A percentile compares a stretch with the other conserved stretches of the same genome.
phyloP scores from a whole-genome alignment of 768 basidiomycete species.

The Phylloporus arenicola region DNA sequence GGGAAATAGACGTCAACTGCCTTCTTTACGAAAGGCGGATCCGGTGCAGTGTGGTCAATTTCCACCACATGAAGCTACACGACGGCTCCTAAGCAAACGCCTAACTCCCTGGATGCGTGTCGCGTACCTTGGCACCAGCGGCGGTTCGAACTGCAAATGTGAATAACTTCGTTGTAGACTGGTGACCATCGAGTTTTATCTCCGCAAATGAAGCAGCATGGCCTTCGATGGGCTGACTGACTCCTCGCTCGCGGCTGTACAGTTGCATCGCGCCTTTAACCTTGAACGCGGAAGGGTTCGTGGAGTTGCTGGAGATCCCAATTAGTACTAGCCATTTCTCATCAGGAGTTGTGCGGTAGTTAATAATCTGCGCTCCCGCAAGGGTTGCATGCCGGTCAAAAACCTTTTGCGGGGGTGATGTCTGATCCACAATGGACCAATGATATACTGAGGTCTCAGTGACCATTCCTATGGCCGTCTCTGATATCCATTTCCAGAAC shows the following conservation, averaged over 20 bases:
- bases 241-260: slow-evolving; percentile 86
- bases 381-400: slow-evolving; percentile 97
- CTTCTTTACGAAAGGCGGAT: slow-evolving; percentile 93
- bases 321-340: slow-evolving; percentile 98
- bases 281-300: slow-evolving; percentile 95
- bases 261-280: slow-evolving; percentile 98
- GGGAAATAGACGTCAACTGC: slow-evolving; percentile 99
- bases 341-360: slow-evolving; percentile 88
- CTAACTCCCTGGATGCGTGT: not conserved
- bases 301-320: slow-evolving; percentile 88
- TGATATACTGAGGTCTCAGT: slow-evolving; percentile 92
- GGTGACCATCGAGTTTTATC: slow-evolving; percentile 84
- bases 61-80: slow-evolving; percentile 93
- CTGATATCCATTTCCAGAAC: slow-evolving; percentile 99
- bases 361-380: slow-evolving; percentile 94
- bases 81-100: slow-evolving; percentile 5
- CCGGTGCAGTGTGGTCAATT: slow-evolving; percentile 91
- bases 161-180: slow-evolving; percentile 84
- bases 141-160: slow-evolving; percentile 93
- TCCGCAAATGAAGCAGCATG: slow-evolving; percentile 97
- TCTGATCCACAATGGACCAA: slow-evolving; percentile 75
- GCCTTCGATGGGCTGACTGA: slow-evolving; percentile 97
- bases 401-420: slow-evolving; percentile 81
- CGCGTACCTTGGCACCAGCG: slow-evolving; percentile 90
- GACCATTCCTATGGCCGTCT: slow-evolving; percentile 89